Percentiles rank a stretch among this genome's conserved stretches.
Evolutionary conservation across 164 flowering plant genomes (phyloP).

Genomic region (Liquidambar formosana): DNA sequence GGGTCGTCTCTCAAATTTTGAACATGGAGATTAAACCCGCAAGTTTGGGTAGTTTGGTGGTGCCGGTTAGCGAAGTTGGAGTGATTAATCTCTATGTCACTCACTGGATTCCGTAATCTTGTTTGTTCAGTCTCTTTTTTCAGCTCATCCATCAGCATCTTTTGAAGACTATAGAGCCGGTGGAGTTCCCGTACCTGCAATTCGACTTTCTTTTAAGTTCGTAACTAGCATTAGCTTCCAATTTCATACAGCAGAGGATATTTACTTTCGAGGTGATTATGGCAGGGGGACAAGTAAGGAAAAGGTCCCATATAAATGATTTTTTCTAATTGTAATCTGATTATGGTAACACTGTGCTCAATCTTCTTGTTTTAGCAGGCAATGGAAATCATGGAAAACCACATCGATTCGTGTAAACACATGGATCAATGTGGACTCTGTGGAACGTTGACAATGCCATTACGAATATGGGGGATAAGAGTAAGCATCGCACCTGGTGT

Average conservation of each 20-base stretch:
- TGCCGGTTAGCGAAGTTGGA: slow-evolving; percentile 9
- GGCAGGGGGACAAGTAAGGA: not conserved
- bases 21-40: slow-evolving; percentile 15
- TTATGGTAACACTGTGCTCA: no score
- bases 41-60: slow-evolving; percentile 14
- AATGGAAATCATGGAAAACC: no score
- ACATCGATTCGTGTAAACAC: no score
- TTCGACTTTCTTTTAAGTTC: slow-evolving; percentile 3
- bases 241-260: not conserved
- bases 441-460: no score
- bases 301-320: not conserved
- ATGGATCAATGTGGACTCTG: no score
- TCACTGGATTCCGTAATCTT: slow-evolving; percentile 21
- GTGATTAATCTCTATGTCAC: slow-evolving; percentile 19
- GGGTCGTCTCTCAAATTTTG: slow-evolving; percentile 24
- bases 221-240: not conserved
- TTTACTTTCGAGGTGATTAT: no score
- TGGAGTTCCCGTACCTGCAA: slow-evolving; percentile 77
- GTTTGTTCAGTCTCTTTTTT: slow-evolving; percentile 27
- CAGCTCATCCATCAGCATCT: slow-evolving; percentile 56
- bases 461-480: no score
- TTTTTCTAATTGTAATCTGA: no score
- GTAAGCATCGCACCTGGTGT: slow-evolving; percentile 55
- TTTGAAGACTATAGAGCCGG: slow-evolving; percentile 63
- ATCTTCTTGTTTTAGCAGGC: no score